phyloP scores from a whole-genome alignment of 2,329 filamentous ascomycete genomes.

The Microdochium trichocladiopsis region DNA sequence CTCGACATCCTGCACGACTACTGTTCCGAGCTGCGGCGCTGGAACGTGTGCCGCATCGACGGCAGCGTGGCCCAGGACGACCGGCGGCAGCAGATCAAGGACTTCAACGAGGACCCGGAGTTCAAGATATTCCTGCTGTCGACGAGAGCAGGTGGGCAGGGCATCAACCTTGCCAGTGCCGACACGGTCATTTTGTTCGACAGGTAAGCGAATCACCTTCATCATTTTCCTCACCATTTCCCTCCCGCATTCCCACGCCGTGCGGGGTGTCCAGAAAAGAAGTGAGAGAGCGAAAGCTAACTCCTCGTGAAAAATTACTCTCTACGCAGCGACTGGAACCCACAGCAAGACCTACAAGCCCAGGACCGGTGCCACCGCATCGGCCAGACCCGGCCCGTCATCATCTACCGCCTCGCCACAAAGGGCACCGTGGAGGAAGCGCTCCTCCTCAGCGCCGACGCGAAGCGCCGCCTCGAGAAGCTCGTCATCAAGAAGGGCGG shows the following conservation, averaged over 20 bases:
- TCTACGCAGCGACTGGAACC: constrained; percentile 72
- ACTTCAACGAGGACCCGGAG: constrained; percentile 60
- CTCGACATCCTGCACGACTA: constrained; percentile 89
- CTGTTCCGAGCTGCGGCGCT: constrained; percentile 66
- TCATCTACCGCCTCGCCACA: constrained; percentile 90
- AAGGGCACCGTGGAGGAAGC: constrained; percentile 89
- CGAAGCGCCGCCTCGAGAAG: constrained; percentile 87
- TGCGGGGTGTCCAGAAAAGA: too few species aligned
- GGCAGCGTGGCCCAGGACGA: constrained; percentile 73
- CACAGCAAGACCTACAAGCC: constrained; percentile 92
- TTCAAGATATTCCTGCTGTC: constrained; percentile 79
- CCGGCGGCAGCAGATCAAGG: constrained; percentile 62
- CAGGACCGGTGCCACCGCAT: constrained; percentile 95
- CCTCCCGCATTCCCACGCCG: too few species aligned
- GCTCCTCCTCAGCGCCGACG: constrained; percentile 79
- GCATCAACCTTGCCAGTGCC: constrained; percentile 86
- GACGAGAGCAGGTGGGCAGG: constrained; percentile 87
- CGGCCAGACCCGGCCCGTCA: constrained; percentile 83
- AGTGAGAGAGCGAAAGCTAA: too few species aligned
- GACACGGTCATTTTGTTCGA: constrained; percentile 94
- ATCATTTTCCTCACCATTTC: too few species aligned
- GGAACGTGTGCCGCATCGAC: constrained; percentile 85
- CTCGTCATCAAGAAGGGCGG: constrained; percentile 92
- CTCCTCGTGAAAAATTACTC: constrained; percentile 4
- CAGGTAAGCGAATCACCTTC: constrained; percentile 24